Evolutionary conservation across 345 rosid species (phyloP).

Genomic region (Aquilaria sinensis): DNA sequence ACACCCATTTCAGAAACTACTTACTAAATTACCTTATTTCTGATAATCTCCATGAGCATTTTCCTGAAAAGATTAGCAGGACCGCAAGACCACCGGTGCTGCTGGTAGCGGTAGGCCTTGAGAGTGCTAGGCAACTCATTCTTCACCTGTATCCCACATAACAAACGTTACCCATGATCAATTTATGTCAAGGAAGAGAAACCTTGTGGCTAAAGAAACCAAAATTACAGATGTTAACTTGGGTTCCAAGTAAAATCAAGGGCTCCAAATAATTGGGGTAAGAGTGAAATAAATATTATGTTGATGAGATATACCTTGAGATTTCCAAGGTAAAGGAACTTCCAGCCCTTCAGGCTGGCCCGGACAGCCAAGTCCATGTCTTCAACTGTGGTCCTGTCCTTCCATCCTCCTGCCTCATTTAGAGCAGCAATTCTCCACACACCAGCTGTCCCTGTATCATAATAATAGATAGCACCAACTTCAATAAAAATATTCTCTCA

Average conservation of each 20-base stretch:
- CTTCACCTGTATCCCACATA: conserved; percentile 51
- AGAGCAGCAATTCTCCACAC: conserved; percentile 89
- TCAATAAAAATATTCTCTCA: not conserved
- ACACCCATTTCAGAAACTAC: not conserved
- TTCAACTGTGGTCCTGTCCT: conserved; percentile 97
- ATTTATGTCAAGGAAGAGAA: too few species aligned
- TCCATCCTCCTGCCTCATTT: conserved; percentile 98
- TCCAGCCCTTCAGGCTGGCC: conserved; percentile 98
- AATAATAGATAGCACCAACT: not conserved
- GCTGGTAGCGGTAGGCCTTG: conserved; percentile 91
- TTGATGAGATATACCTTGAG: conserved; percentile 39
- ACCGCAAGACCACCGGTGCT: conserved; percentile 97
- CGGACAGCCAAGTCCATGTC: conserved; percentile 99
- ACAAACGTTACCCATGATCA: not conserved
- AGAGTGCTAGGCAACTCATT: conserved; percentile 93
- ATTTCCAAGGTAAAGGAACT: conserved; percentile 66
- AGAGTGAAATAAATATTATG: not conserved
- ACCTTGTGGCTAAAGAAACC: too few species aligned
- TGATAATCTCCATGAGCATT: conserved; percentile 76
- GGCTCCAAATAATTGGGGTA: not conserved
- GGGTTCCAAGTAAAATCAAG: not conserved
- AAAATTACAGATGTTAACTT: too few species aligned
- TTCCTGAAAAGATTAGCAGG: conserved; percentile 97
- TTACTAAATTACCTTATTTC: conserved; percentile 44
- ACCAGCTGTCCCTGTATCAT: conserved; percentile 78